Conservation (phyloP, 495 filamentous ascomycete species). For the Penicillium lividum region DNA sequence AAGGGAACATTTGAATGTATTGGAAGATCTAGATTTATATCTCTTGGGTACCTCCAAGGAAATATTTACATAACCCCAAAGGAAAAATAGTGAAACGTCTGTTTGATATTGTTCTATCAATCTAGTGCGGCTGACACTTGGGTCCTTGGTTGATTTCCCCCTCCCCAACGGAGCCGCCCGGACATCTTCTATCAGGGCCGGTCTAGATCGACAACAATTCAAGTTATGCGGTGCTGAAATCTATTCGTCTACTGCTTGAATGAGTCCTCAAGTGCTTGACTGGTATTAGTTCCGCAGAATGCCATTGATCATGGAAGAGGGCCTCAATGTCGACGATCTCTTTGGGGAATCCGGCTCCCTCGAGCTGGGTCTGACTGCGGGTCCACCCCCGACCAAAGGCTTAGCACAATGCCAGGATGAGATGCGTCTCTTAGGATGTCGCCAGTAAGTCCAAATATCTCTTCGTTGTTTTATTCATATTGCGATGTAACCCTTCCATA, state of each 20-base stretch:
- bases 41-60: background rate
- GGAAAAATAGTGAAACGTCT: background rate
- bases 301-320: slow-evolving; percentile 66
- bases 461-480: background rate
- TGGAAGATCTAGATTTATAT: background rate
- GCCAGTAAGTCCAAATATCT: slow-evolving; percentile 63
- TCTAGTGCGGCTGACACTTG: background rate
- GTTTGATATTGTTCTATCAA: background rate
- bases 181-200: slow-evolving; percentile 3
- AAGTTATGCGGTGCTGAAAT: slow-evolving; percentile 16
- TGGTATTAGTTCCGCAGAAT: slow-evolving; percentile 20
- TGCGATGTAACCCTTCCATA: background rate
- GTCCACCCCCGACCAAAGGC: slow-evolving; percentile 60
- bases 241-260: slow-evolving; percentile 1
- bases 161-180: slow-evolving; percentile 9
- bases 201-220: slow-evolving; percentile 9
- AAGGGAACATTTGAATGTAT: background rate
- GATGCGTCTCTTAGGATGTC: slow-evolving; percentile 74
- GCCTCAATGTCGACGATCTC: slow-evolving; percentile 70
- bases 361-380: slow-evolving; percentile 53
- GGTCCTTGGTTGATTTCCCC: slow-evolving; percentile 5
- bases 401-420: slow-evolving; percentile 77
- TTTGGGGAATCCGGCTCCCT: slow-evolving; percentile 67
- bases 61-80: too few relatives aligned
- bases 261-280: too few relatives aligned